Base-by-base conservation (phyloP, 768 basidiomycete genomes). In the Trametes gibbosa region DNA sequence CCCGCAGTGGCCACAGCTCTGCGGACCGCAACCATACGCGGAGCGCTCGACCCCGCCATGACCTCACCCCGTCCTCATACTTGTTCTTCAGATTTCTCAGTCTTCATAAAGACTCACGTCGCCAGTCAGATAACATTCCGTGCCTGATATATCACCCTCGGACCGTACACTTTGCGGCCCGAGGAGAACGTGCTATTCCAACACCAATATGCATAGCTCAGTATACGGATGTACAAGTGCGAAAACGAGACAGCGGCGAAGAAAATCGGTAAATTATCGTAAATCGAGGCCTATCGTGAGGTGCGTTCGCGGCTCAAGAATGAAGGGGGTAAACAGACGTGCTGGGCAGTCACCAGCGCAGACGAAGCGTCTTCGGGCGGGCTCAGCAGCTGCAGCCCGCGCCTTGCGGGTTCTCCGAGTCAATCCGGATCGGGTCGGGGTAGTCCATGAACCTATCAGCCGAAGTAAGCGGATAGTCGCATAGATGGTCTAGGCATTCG, bases 341-440 rank as follows among this genome's bases (percentile, higher is more conserved):
- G 59, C 51, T 60, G 49, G 55, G 52, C 25, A 54, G 58, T 61
- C 63, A 57, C 56, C 27, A 53, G 56, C 14, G 25, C 21, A 24
- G 37, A 54, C 51, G 49, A 27, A 47, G 45, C 29, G 52, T 43
- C 21, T 24, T 24, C 47, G 21, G 14, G 35, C 34, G 32, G 21
- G 53, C 53, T 80, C 67, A 95, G 77, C 95, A 98, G 70, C 84
- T 94, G 82, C 95, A 98, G 56, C 89, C 90, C 70, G 92, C 93
- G 73, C 80, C 90, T 80, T 95, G 94, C 55, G 89, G 86, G 71
- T 82, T 89, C 77, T 97, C 94, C 56, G 90, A 85, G 75, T 98
- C 94, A 72, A 98, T 90, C 73, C 93, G 89, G 74, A 99, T 98
- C 16, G 96, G 96, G 74, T 99, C 96, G 27, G 96, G 96, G 75